Evolutionary conservation across 2,329 filamentous ascomycete species (phyloP).

Genomic region (Lojkania enalia): DNA sequence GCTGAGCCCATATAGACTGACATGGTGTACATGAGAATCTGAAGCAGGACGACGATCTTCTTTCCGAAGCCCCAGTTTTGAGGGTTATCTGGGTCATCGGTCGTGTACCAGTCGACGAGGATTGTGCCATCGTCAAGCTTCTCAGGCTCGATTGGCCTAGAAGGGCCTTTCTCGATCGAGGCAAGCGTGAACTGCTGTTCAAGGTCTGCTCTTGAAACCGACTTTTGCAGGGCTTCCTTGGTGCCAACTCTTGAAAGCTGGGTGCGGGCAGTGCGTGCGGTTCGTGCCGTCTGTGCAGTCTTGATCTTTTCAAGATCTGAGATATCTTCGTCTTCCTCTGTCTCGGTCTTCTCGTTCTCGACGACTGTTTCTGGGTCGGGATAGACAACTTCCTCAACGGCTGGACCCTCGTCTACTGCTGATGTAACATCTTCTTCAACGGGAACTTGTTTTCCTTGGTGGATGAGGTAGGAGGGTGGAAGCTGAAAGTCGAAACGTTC

Average conservation of each 20-base stretch:
- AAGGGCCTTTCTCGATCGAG: constrained; percentile 39
- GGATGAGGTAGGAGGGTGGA: constrained; percentile 47
- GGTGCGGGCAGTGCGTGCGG: constrained; percentile 28
- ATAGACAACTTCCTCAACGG: constrained; percentile 28
- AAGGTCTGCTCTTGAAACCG: constrained; percentile 45
- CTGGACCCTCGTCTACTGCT: constrained; percentile 21
- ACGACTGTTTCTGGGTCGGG: constrained; percentile 29
- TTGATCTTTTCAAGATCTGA: constrained; percentile 39
- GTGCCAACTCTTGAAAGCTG: constrained; percentile 44
- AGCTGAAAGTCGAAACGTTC: constrained; percentile 59
- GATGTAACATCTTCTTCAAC: constrained; percentile 11
- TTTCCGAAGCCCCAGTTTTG: constrained; percentile 45
- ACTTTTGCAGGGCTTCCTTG: constrained; percentile 39
- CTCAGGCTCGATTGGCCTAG: constrained; percentile 40
- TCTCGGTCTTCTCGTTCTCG: constrained; percentile 23
- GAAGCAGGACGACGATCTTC: constrained; percentile 41
- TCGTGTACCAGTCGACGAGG: constrained; percentile 51
- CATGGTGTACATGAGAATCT: constrained; percentile 63
- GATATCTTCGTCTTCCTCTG: constrained; percentile 16
- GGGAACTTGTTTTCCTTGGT: constrained; percentile 20
- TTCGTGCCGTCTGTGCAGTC: constrained; percentile 28
- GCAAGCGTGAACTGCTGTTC: constrained; percentile 45
- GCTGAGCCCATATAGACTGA: constrained; percentile 59
- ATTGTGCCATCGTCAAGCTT: constrained; percentile 43
- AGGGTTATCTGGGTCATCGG: constrained; percentile 45